Evolutionary conservation across 2,329 filamentous ascomycete genomes (phyloP), one percentile per base, ranked within the genome.

Genomic region (Camillea tinctor): DNA sequence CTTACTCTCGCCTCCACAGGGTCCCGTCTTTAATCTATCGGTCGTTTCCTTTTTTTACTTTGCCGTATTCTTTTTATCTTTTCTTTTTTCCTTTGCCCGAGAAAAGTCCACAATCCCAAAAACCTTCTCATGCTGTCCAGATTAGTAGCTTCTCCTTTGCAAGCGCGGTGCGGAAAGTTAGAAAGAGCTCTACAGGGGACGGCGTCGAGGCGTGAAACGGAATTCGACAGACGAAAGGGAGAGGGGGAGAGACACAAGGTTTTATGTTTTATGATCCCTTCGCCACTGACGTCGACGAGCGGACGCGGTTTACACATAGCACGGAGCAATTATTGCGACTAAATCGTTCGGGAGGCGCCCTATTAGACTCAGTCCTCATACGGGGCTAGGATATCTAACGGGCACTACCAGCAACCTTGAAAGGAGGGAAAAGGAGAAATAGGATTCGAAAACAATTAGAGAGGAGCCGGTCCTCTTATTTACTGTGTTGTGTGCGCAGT

Each of bases 81-180:
- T n/a, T n/a, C n/a, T n/a, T n/a, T n/a, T n/a, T n/a, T n/a, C n/a
- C 61, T 51, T 61, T 62, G 57, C 24, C 52, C 50, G 54, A 61
- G 62, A 52, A 54, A 61, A 59, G 54, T 59, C 61, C 21, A 30
- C 26, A 7, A n/a, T 9, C 26, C 58, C 51, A 52, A 59, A 65
- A 58, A n/a, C n/a, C 44, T 68, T 66, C 66, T 65, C 66, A 69
- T 69, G 65, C 61, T 65, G 66, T 65, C 66, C 51, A 57, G 50
- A 66, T 62, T 59, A 54, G 54, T 48, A 57, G 58, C 50, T 48
- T 61, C 61, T 55, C 60, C 55, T 55, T 62, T 60, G 57, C 64
- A 67, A 65, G 65, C 65, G 66, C 63, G 64, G 66, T 61, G 64
- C 63, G 60, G 64, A 64, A 61, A 44, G 36, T 44, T 44, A 44